Percentiles rank a stretch among this genome's conserved stretches.
Conservation (phyloP, 768 basidiomycete species). For the Clavaria fumosa region DNA sequence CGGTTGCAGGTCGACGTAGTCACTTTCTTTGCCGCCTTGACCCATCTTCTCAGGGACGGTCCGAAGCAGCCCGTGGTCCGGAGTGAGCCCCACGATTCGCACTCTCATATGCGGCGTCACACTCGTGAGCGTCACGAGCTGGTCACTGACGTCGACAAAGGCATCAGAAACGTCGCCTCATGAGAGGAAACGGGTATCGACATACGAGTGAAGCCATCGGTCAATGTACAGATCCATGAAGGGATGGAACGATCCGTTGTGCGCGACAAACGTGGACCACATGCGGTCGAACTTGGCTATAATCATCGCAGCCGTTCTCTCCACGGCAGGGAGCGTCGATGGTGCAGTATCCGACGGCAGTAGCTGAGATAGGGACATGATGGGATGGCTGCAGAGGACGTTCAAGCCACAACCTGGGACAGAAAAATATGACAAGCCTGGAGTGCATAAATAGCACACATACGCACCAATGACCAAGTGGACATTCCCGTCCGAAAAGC, state of each 20-base stretch:
- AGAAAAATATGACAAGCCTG: slow-evolving; percentile 1
- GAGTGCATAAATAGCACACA: neutral
- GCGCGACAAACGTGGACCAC: slow-evolving; percentile 58
- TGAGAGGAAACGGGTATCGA: slow-evolving; percentile 12
- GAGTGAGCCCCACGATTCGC: slow-evolving; percentile 73
- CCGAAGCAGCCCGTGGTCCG: slow-evolving; percentile 74
- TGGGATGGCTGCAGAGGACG: slow-evolving; percentile 66
- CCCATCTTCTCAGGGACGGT: slow-evolving; percentile 48
- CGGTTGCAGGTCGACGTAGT: slow-evolving; percentile 84
- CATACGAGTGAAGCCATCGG: slow-evolving; percentile 87
- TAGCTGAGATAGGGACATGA: slow-evolving; percentile 68
- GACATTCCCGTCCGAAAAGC: slow-evolving; percentile 54
- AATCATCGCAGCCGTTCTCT: slow-evolving; percentile 59
- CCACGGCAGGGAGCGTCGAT: slow-evolving; percentile 37
- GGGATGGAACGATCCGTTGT: slow-evolving; percentile 56
- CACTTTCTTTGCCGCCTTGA: slow-evolving; percentile 18
- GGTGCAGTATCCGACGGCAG: slow-evolving; percentile 20
- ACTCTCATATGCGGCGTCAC: slow-evolving; percentile 51
- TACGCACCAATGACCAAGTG: slow-evolving; percentile 68
- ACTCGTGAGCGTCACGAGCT: slow-evolving; percentile 71
- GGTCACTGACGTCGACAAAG: slow-evolving; percentile 37
- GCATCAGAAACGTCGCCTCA: neutral
- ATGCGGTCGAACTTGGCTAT: slow-evolving; percentile 62
- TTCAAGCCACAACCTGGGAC: slow-evolving; percentile 77
- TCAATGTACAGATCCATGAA: slow-evolving; percentile 70